A percentile compares a stretch with the other conserved stretches of the same genome.
Evolutionary conservation across 2,329 filamentous ascomycete species (phyloP).

Genomic region (Cordyceps cicadae): DNA sequence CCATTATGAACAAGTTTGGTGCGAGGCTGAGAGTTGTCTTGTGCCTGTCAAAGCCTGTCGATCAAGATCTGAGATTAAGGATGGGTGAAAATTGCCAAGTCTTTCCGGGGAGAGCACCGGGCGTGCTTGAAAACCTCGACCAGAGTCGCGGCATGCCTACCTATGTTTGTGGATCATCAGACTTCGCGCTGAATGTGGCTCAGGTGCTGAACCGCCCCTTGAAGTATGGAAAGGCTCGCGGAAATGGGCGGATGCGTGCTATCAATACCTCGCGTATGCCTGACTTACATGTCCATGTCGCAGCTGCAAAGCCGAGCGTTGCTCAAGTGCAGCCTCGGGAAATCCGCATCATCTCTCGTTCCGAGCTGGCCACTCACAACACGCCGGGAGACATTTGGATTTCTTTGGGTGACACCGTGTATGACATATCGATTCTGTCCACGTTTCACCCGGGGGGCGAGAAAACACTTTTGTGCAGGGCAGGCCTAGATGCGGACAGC

Average conservation of each 20-base stretch:
- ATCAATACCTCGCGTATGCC: not conserved
- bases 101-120: not conserved
- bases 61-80: not conserved
- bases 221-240: not conserved
- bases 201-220: not conserved
- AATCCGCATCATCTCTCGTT: not conserved
- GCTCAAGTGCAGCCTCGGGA: not conserved
- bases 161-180: not conserved
- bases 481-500: not conserved
- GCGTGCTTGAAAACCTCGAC: not conserved
- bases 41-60: not conserved
- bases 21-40: not conserved
- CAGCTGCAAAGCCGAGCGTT: not conserved
- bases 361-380: not conserved
- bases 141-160: not conserved
- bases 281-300: not conserved
- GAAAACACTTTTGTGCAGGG: not conserved
- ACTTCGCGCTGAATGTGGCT: not conserved
- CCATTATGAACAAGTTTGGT: not conserved
- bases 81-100: not conserved
- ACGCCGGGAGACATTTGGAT: slow-evolving; percentile 3
- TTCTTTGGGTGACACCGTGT: not conserved
- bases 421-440: not conserved
- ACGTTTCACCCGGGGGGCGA: not conserved
- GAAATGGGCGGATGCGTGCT: not conserved